These are phyloP conservation scores for Corniculantispora saksenae DNA, from an alignment of 2,329 filamentous ascomycete species.

Conservation along the genomic window DNA sequence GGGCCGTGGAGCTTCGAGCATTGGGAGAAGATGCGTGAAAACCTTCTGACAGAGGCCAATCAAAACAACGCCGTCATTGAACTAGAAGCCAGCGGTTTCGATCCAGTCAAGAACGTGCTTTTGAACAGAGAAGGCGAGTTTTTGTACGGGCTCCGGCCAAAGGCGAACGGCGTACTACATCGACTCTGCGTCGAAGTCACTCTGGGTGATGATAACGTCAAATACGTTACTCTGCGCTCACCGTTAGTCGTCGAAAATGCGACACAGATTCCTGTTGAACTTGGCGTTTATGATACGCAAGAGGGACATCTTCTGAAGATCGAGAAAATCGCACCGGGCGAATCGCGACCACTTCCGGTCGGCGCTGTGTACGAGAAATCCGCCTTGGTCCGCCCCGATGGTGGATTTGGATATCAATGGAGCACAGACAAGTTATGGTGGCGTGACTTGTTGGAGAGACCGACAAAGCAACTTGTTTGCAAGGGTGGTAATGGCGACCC, in stretches of 20 bases:
- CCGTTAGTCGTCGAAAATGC: slow-evolving; percentile 92
- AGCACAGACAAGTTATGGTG: slow-evolving; percentile 87
- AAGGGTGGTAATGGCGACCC: slow-evolving; percentile 83
- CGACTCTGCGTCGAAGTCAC: slow-evolving; percentile 89
- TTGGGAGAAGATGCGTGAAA: slow-evolving; percentile 94
- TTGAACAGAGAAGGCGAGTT: slow-evolving; percentile 94
- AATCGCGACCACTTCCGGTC: slow-evolving; percentile 85
- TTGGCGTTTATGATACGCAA: slow-evolving; percentile 85
- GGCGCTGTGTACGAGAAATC: slow-evolving; percentile 90
- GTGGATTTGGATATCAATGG: slow-evolving; percentile 96
- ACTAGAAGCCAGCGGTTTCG: slow-evolving; percentile 91
- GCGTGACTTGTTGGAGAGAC: slow-evolving; percentile 83
- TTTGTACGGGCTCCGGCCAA: slow-evolving; percentile 84
- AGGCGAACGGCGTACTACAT: slow-evolving; percentile 82
- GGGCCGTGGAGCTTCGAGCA: slow-evolving; percentile 96
- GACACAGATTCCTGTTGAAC: slow-evolving; percentile 91
- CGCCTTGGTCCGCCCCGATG: slow-evolving; percentile 84
- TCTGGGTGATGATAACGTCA: slow-evolving; percentile 92
- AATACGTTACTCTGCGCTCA: slow-evolving; percentile 94
- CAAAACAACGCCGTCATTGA: slow-evolving; percentile 78
- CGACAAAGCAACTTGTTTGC: slow-evolving; percentile 85
- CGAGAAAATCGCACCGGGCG: slow-evolving; percentile 93
- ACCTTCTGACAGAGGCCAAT: slow-evolving; percentile 78
- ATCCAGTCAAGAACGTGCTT: slow-evolving; percentile 82
- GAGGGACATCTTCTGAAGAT: slow-evolving; percentile 94